These are phyloP conservation scores for Pythium vanterpoolii DNA, from an alignment of 352 stramenopile species.

Conservation along the genomic window DNA sequence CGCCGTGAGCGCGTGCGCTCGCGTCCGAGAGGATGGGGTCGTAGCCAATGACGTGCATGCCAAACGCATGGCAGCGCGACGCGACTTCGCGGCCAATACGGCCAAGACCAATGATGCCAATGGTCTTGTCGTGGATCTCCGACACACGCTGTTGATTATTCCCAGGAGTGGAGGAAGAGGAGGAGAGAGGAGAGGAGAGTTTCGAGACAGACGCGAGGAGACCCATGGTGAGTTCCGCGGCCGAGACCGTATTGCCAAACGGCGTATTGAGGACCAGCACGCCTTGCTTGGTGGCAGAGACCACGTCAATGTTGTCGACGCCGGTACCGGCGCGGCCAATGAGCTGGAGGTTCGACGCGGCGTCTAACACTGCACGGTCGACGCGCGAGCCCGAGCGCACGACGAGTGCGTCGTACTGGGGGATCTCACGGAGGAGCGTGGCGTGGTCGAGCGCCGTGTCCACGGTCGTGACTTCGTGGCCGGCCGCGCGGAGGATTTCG, in stretches of 20 bases:
- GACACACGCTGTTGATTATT: conserved; percentile 36
- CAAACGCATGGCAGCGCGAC: conserved; percentile 89
- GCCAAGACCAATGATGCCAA: conserved; percentile 93
- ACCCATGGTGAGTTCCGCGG: conserved; percentile 93
- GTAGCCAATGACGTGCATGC: conserved; percentile 94
- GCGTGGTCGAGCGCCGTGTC: conserved; percentile 39
- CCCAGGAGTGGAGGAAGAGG: neutral
- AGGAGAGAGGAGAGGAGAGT: too few relatives aligned
- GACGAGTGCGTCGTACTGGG: conserved; percentile 88
- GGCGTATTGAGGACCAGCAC: conserved; percentile 97
- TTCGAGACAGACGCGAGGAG: conserved; percentile 82
- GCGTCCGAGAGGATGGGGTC: conserved; percentile 90
- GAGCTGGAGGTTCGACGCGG: conserved; percentile 59
- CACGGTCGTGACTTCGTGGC: conserved; percentile 78
- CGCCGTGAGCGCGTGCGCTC: conserved; percentile 68
- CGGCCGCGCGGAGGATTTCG: conserved; percentile 73
- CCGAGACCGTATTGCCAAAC: conserved; percentile 93
- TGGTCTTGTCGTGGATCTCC: conserved; percentile 88
- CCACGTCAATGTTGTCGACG: conserved; percentile 94
- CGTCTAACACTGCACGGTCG: conserved; percentile 65
- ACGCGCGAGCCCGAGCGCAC: conserved; percentile 83
- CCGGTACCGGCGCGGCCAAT: conserved; percentile 89
- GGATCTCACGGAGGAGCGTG: conserved; percentile 69
- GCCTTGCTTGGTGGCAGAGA: conserved; percentile 85
- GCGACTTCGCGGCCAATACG: conserved; percentile 93